Base-by-base conservation (phyloP, 768 basidiomycete genomes). In the Pilatotrama ljubarskyi region DNA sequence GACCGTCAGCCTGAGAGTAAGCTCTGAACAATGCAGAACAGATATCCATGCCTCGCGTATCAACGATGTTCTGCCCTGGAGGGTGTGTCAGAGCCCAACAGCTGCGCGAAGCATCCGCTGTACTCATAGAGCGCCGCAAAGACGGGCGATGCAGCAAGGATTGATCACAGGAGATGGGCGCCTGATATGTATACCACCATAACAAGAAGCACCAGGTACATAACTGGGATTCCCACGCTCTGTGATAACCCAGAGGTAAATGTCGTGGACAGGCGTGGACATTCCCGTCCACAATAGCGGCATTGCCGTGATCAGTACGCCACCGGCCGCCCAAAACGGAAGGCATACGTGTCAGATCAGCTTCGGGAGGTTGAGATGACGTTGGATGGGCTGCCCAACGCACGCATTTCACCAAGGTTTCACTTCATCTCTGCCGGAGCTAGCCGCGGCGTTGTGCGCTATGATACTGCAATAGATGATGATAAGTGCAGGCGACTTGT, bases 61-160 rank as follows among this genome's bases (percentile, higher is more conserved):
- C 55, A 55, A 35, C 40, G 46, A 47, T 47, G 13, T n/a, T 32
- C 29, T 10, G 29, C 25, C 41, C 25, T 42, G 36, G 51, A 40
- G n/a, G 51, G 41, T 37, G n/a, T 25, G 46, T 44, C 55, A 26
- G 46, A 38, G 36, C 26, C 46, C 22, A 48, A 48, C 32, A 44
- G 35, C 36, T 47, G 44, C 54, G 54, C 22, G 44, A 44, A 7
- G 41, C 52, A 20, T 55, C 54, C 32, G 35, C 44, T 46, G 43
- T 55, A 43, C 46, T 36, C 24, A 15, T 14, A 37, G 46, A 38
- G 37, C 46, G 55, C 44, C 40, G 25, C 40, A 38, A 24, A 20
- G 20, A 22, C 43, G 22, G 48, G n/a, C 3, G 29, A 18, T 18
- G 13, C 17, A 32, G 7, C 8, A 9, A 32, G 8, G n/a, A 24